These are phyloP conservation scores for Chlamydomonas schloesseri DNA, from an alignment of 139 green algal genomes.

Conservation along the genomic window DNA sequence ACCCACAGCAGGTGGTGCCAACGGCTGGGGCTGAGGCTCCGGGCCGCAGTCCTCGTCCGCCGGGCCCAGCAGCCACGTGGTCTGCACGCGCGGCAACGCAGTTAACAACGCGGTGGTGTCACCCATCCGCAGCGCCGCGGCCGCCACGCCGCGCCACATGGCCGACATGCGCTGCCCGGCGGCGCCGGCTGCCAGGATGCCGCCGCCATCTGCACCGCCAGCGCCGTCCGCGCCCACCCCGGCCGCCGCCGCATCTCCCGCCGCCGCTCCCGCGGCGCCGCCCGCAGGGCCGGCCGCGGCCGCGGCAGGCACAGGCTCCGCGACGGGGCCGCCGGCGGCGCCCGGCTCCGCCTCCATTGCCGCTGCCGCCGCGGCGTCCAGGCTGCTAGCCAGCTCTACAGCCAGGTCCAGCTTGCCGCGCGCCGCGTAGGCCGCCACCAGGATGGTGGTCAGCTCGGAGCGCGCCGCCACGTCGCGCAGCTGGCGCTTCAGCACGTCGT, in stretches of 20 bases:
- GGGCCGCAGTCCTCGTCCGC: conserved; percentile 8
- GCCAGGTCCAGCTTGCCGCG: conserved; percentile 1
- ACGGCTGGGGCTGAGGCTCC: no score
- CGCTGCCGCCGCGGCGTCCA: conserved; percentile 27
- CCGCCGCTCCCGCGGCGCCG: not conserved
- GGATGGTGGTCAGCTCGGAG: conserved; percentile 34
- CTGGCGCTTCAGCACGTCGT: conserved; percentile 26
- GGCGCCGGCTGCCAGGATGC: not conserved
- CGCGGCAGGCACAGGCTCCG: conserved; percentile 6
- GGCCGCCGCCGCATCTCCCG: not conserved
- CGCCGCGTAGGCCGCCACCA: conserved; percentile 22
- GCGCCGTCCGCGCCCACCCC: not conserved
- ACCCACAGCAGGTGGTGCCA: no score
- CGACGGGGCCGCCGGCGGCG: not conserved
- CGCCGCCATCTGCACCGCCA: not conserved
- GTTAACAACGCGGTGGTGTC: conserved; percentile 1
- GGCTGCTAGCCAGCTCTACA: conserved; percentile 24
- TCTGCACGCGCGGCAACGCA: conserved; percentile 20
- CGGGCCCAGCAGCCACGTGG: conserved; percentile 12
- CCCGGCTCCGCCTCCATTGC: conserved; percentile 26
- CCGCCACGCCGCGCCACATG: conserved; percentile 37
- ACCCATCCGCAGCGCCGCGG: not conserved
- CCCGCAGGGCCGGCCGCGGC: not conserved
- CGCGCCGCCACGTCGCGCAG: conserved; percentile 14
- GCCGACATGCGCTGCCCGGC: not conserved